These are phyloP conservation scores for Heritiera fomes DNA, from an alignment of 345 rosid species.

Conservation along the genomic window DNA sequence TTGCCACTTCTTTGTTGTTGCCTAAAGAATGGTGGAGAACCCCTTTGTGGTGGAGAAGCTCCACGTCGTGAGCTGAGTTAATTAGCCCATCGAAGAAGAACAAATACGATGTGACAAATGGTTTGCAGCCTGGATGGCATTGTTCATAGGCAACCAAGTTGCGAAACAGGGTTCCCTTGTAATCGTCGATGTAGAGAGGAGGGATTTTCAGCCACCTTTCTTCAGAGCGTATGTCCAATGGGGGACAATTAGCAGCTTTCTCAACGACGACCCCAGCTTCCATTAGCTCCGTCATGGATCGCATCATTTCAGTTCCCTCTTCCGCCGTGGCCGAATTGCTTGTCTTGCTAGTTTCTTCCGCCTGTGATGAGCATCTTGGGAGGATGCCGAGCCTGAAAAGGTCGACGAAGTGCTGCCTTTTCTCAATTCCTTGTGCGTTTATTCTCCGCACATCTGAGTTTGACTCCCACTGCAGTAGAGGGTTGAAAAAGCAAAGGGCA, in stretches of 20 bases:
- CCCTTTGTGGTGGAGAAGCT: constrained; percentile 25
- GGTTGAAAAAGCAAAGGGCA: constrained; percentile 31
- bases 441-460: not conserved
- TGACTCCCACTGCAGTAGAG: constrained; percentile 24
- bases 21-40: constrained; percentile 36
- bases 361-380: constrained; percentile 8
- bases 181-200: constrained; percentile 30
- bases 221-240: constrained; percentile 23
- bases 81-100: constrained; percentile 38
- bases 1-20: constrained; percentile 31
- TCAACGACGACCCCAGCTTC: constrained; percentile 24
- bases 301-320: constrained; percentile 12
- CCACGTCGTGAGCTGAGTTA: constrained; percentile 32
- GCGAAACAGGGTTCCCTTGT: constrained; percentile 29
- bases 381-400: constrained; percentile 34
- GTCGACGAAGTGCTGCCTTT: constrained; percentile 31
- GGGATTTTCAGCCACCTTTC: constrained; percentile 30
- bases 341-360: not conserved
- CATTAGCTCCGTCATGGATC: constrained; percentile 24
- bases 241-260: constrained; percentile 13
- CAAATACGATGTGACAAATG: constrained; percentile 29
- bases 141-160: constrained; percentile 43
- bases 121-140: constrained; percentile 28
- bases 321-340: not conserved
- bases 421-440: not conserved